Evolutionary conservation across 768 basidiomycete genomes (phyloP), one percentile per base, ranked within the genome.

Genomic region (Leccinum rimulosum): DNA sequence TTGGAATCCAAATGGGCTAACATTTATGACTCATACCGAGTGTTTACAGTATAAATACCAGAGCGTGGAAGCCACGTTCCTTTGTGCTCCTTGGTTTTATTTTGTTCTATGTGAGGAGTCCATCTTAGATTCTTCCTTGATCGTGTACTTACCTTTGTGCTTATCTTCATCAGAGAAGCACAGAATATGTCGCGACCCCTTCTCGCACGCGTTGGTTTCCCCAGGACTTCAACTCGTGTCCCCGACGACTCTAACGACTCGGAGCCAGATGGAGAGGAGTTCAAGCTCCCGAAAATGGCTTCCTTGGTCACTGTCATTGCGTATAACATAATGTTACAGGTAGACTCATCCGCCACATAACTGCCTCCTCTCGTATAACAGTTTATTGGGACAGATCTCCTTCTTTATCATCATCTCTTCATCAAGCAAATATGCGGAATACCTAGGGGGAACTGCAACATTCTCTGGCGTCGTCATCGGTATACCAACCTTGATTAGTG

Each of bases 341-440:
- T 40, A 40, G 8, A 10, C 9, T 10, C 17, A 2, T 40, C 4
- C n/a, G 0, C 40, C n/a, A 38, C 36, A n/a, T 43, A n/a, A n/a
- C n/a, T 43, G 40, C n/a, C n/a, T 5, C 40, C 8, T n/a, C 40
- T 40, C 4, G n/a, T 43, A 10, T n/a, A 43, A 43, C n/a, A n/a
- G 1, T n/a, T 6, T 17, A n/a, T 35, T 2, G 31, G 56, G 88
- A 43, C 40, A 43, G 88, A 67, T 85, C 5, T 82, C 84, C 0
- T 89, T 89, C 73, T 89, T 87, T 70, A 81, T 88, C 57, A 76
- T 87, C 45, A 83, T 89, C 4, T 85, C 87, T 3, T 86, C 87
- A 1, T 83, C 86, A 1, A 83, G 81, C 64, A 75, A 77, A 53
- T 88, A 89, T 65, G 83, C 85, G 0, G 77, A 82, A 59, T 75